Evolutionary conservation across 768 basidiomycete genomes (phyloP).

Genomic region (Collybiopsis confluens): DNA sequence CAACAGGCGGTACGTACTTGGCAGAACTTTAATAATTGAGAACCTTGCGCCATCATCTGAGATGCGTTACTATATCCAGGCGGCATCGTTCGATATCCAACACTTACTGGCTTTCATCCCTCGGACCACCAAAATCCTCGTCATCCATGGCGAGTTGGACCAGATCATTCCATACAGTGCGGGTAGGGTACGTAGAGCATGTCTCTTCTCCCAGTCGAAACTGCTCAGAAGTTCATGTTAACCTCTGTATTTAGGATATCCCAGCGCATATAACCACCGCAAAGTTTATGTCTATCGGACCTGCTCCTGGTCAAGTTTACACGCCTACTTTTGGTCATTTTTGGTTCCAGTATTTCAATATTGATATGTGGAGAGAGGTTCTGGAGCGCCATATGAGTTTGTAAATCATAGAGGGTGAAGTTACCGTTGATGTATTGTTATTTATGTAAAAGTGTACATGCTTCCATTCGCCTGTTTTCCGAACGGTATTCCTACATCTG

Average conservation of each 20-base stretch:
- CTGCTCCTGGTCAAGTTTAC: slow-evolving; percentile 28
- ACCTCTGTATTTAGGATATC: slow-evolving; percentile 20
- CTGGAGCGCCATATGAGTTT: slow-evolving; percentile 24
- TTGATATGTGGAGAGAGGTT: slow-evolving; percentile 29
- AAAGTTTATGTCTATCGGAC: slow-evolving; percentile 24
- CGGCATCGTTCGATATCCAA: slow-evolving; percentile 9
- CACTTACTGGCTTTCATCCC: slow-evolving; percentile 22
- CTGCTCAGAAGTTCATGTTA: too few species aligned
- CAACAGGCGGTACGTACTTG: slow-evolving; percentile 11
- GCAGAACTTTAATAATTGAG: background rate
- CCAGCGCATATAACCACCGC: slow-evolving; percentile 26
- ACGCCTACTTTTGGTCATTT: slow-evolving; percentile 34
- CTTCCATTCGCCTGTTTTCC: too few species aligned
- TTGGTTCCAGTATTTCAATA: slow-evolving; percentile 36
- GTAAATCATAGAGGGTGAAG: background rate
- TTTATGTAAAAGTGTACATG: too few species aligned
- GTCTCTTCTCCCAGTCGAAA: background rate
- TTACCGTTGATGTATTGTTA: too few species aligned
- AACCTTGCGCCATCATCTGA: background rate
- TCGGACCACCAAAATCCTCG: slow-evolving; percentile 27
- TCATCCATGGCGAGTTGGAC: slow-evolving; percentile 39
- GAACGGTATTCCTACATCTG: too few species aligned
- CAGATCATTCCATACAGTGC: slow-evolving; percentile 29
- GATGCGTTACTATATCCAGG: background rate
- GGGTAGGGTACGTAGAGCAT: slow-evolving; percentile 19